phyloP scores from a whole-genome alignment of 768 basidiomycete genomes.

The Trametes cinnabarina region DNA sequence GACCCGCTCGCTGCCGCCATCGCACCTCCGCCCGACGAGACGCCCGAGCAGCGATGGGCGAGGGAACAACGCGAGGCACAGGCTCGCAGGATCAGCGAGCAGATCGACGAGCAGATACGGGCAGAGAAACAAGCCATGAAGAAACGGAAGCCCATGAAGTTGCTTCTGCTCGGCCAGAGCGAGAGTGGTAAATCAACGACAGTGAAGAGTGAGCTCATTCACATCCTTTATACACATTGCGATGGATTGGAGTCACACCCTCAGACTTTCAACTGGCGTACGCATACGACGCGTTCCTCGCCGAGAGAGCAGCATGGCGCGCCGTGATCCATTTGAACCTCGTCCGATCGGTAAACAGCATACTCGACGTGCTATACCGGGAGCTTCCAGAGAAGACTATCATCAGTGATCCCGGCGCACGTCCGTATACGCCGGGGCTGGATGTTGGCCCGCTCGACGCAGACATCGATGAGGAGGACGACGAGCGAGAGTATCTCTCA shows the following conservation, averaged over 20 bases:
- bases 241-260: not conserved
- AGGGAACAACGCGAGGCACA: constrained; percentile 62
- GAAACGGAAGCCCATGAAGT: constrained; percentile 69
- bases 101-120: constrained; percentile 73
- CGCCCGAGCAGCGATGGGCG: constrained; percentile 49
- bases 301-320: constrained; percentile 70
- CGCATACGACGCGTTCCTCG: constrained; percentile 64
- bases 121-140: constrained; percentile 55
- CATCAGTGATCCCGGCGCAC: not conserved
- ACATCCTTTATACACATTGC: not conserved
- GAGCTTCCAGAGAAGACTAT: constrained; percentile 3
- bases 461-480: constrained; percentile 11
- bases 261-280: constrained; percentile 78
- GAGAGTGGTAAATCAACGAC: constrained; percentile 82
- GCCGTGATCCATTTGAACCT: constrained; percentile 78
- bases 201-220: constrained; percentile 57
- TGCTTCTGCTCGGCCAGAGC: constrained; percentile 70
- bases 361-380: constrained; percentile 54
- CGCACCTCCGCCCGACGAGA: constrained; percentile 65
- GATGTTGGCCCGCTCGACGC: constrained; percentile 3
- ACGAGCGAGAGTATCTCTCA: not conserved
- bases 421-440: not conserved
- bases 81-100: constrained; percentile 63
- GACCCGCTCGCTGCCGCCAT: constrained; percentile 63
- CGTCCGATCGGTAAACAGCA: constrained; percentile 66